Evolutionary conservation across 306 rosid species (phyloP).

Genomic region (Purshia tridentata): DNA sequence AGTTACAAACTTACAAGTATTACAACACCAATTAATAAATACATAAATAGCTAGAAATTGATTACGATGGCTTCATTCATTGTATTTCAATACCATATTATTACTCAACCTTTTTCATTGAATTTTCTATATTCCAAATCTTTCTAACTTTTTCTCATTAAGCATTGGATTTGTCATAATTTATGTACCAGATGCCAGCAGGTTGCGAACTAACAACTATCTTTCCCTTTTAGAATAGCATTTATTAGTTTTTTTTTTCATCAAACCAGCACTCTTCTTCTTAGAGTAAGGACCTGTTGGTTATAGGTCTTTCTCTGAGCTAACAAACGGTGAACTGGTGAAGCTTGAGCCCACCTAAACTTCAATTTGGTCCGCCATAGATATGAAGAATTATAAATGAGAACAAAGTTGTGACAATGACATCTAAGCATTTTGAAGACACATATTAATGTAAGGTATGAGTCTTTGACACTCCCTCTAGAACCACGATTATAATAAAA

Average conservation of each 20-base stretch:
- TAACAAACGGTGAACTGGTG: not conserved
- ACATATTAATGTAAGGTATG: not conserved
- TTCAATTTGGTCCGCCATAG: not conserved
- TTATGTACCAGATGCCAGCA: too few relatives aligned
- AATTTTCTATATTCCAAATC: not conserved
- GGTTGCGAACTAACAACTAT: not conserved
- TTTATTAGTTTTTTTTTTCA: not conserved
- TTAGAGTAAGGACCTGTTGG: not conserved
- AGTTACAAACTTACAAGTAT: too few relatives aligned
- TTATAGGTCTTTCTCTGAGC: not conserved
- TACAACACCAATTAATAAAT: not conserved
- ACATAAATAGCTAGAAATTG: not conserved
- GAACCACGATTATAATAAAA: slow-evolving; percentile 10
- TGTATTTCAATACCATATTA: too few relatives aligned
- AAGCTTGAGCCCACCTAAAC: not conserved
- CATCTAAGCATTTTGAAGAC: slow-evolving; percentile 8
- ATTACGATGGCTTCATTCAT: too few relatives aligned
- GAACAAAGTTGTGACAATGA: not conserved
- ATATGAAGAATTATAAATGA: not conserved
- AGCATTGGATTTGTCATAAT: too few relatives aligned
- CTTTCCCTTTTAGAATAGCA: not conserved
- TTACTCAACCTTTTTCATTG: not conserved
- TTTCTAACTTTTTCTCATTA: not conserved
- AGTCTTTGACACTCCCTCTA: not conserved
- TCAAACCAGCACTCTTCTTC: not conserved